A percentile compares a stretch with the other conserved stretches of the same genome.
Evolutionary conservation across 1,284 basidiomycete species (phyloP).

Genomic region (Pseudozyma flocculosa): DNA sequence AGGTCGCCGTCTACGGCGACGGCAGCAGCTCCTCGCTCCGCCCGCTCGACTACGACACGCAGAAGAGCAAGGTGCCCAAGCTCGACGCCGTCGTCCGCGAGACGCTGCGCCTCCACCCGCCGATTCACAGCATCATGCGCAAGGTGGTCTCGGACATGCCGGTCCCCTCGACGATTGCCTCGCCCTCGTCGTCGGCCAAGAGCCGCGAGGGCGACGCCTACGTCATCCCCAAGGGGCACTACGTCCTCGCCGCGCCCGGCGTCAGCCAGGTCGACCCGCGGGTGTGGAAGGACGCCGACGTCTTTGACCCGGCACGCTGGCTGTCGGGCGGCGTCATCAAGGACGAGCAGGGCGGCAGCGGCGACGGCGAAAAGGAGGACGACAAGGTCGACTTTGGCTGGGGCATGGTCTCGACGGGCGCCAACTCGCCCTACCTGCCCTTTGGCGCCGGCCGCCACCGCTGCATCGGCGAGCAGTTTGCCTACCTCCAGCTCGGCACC

Average conservation of each 20-base stretch:
- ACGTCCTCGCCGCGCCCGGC: conserved; percentile 84
- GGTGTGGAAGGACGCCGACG: conserved; percentile 67
- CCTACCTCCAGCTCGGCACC: conserved; percentile 87
- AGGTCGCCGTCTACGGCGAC: conserved; percentile 73
- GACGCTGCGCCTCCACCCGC: conserved; percentile 68
- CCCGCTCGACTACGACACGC: conserved; percentile 80
- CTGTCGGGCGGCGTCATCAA: conserved; percentile 66
- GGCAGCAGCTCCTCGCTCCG: conserved; percentile 64
- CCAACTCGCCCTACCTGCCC: conserved; percentile 72
- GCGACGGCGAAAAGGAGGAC: conserved; percentile 71
- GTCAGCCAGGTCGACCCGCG: conserved; percentile 83
- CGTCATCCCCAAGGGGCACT: conserved; percentile 88
- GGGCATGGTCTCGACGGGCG: conserved; percentile 66
- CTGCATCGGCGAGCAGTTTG: conserved; percentile 96
- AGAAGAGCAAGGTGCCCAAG: conserved; percentile 73
- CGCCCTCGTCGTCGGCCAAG: conserved; percentile 46
- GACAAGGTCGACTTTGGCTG: conserved; percentile 96
- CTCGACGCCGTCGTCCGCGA: conserved; percentile 89
- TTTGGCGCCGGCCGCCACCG: conserved; percentile 89
- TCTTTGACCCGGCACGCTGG: conserved; percentile 84
- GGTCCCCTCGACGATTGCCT: conserved; percentile 73
- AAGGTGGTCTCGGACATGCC: conserved; percentile 81
- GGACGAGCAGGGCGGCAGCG: conserved; percentile 6
- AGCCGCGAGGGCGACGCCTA: conserved; percentile 60
- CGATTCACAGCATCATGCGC: conserved; percentile 66